Percentiles rank a stretch among this genome's conserved stretches.
Evolutionary conservation across 208 protist genomes (phyloP).

Genomic region (Trypanosomatidae sp.): DNA sequence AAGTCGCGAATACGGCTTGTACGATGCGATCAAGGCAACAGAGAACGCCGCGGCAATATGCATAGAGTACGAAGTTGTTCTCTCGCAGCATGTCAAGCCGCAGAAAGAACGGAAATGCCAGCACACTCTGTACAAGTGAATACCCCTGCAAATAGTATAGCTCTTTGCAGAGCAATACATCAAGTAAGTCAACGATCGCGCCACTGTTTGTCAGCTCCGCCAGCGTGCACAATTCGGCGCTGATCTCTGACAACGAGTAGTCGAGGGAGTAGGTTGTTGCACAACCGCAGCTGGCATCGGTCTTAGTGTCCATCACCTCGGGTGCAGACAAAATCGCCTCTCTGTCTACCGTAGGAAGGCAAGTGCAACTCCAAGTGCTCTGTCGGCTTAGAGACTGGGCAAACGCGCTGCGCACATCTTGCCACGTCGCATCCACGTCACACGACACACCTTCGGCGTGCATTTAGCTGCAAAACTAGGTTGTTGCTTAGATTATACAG

Average conservation of each 20-base stretch:
- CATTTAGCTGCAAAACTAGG: no score
- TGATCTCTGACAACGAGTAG: conserved; percentile 21
- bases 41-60: conserved; percentile 65
- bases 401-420: conserved; percentile 26
- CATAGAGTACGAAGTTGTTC: conserved; percentile 35
- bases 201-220: conserved; percentile 17
- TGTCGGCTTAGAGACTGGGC: conserved; percentile 13
- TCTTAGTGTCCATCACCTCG: conserved; percentile 83
- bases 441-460: no score
- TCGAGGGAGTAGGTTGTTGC: conserved; percentile 27
- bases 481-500: no score
- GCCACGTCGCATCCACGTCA: conserved; percentile 52
- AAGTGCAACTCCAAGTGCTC: conserved; percentile 57
- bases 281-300: conserved; percentile 61
- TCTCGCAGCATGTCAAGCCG: conserved; percentile 38
- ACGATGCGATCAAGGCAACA: conserved; percentile 34
- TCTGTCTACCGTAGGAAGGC: conserved; percentile 40
- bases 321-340: conserved; percentile 66
- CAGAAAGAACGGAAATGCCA: conserved; percentile 69
- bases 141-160: conserved; percentile 52
- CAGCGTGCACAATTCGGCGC: conserved; percentile 28
- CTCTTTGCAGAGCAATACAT: conserved; percentile 57
- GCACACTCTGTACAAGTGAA: conserved; percentile 47
- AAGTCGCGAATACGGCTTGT: conserved; percentile 48
- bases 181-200: conserved; percentile 58